phyloP scores from a whole-genome alignment of 2,329 filamentous ascomycete species.

The Phaeomoniella chlamydospora region DNA sequence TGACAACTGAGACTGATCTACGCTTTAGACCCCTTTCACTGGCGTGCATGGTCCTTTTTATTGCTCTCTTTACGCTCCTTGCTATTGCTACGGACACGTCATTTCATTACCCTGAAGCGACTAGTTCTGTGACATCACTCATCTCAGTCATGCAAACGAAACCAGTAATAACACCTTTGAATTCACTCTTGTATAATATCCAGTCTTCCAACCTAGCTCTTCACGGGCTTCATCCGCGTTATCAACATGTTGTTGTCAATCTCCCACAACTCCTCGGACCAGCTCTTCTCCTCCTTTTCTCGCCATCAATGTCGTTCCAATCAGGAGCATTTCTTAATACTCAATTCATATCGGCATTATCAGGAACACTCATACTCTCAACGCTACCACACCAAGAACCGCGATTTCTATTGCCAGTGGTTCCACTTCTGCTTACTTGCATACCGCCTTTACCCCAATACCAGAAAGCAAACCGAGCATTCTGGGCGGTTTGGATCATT shows the following conservation, averaged over 20 bases:
- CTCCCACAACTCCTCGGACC: constrained; percentile 60
- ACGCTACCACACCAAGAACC: constrained; percentile 37
- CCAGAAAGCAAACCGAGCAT: constrained; percentile 12
- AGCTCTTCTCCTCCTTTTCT: constrained; percentile 46
- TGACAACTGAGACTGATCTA: constrained; percentile 3
- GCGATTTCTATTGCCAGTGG: constrained; percentile 34
- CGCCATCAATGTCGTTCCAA: constrained; percentile 13
- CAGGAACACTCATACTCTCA: constrained; percentile 27
- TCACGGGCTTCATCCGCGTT: constrained; percentile 66
- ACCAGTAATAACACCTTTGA: constrained; percentile 62
- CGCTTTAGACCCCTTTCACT: constrained; percentile 40
- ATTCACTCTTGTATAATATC: constrained; percentile 66
- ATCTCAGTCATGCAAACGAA: constrained; percentile 40
- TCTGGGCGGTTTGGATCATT: constrained; percentile 28
- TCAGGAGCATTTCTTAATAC: constrained; percentile 18
- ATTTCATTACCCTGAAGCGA: constrained; percentile 47
- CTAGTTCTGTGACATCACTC: constrained; percentile 19
- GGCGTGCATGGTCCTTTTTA: constrained; percentile 48
- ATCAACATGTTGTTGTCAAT: constrained; percentile 61
- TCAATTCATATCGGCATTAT: constrained; percentile 26
- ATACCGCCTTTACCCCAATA: constrained; percentile 15
- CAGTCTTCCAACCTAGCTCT: constrained; percentile 54
- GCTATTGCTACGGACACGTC: constrained; percentile 73
- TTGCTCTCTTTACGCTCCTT: constrained; percentile 50
- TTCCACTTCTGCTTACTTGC: constrained; percentile 36